Evolutionary conservation across 2,329 filamentous ascomycete genomes (phyloP).

Genomic region (Calonectria ilicicola): DNA sequence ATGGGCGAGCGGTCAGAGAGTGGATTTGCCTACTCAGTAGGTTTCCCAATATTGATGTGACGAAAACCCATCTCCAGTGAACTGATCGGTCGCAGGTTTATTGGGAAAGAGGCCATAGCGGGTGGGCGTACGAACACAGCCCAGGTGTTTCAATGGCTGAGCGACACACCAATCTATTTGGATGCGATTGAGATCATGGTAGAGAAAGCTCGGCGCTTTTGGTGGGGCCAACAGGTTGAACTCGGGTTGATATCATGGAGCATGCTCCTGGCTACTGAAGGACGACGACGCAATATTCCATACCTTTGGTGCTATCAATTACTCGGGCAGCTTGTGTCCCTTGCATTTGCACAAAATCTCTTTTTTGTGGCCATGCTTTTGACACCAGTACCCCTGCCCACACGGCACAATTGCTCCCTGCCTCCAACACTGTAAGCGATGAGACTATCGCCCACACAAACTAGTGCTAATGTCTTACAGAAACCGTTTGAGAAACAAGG

Average conservation of each 20-base stretch:
- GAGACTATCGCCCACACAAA: slow-evolving; percentile 5
- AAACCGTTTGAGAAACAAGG: slow-evolving; percentile 40
- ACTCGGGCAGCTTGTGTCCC: slow-evolving; percentile 68
- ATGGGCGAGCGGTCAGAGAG: slow-evolving; percentile 58
- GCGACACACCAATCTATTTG: slow-evolving; percentile 62
- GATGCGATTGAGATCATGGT: slow-evolving; percentile 67
- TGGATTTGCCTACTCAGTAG: slow-evolving; percentile 52
- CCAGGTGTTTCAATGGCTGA: slow-evolving; percentile 64
- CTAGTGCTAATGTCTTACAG: slow-evolving; percentile 21
- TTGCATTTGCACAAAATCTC: slow-evolving; percentile 73
- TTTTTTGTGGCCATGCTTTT: slow-evolving; percentile 71
- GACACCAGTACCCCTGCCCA: slow-evolving; percentile 61
- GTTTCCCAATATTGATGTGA: slow-evolving; percentile 1
- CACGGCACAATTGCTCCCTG: slow-evolving; percentile 38
- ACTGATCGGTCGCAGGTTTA: slow-evolving; percentile 32
- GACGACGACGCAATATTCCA: slow-evolving; percentile 67
- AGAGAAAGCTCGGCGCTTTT: slow-evolving; percentile 66
- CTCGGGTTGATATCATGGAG: slow-evolving; percentile 66
- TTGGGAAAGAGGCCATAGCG: slow-evolving; percentile 50
- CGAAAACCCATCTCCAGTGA: neutral
- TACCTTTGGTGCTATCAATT: slow-evolving; percentile 67
- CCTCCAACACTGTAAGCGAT: slow-evolving; percentile 45
- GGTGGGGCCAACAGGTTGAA: slow-evolving; percentile 73
- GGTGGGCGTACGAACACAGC: slow-evolving; percentile 45
- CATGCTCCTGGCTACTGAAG: slow-evolving; percentile 69